A percentile compares a stretch with the other conserved stretches of the same genome.
Evolutionary conservation across 345 rosid genomes (phyloP).

Genomic region (Jatropha curcas): DNA sequence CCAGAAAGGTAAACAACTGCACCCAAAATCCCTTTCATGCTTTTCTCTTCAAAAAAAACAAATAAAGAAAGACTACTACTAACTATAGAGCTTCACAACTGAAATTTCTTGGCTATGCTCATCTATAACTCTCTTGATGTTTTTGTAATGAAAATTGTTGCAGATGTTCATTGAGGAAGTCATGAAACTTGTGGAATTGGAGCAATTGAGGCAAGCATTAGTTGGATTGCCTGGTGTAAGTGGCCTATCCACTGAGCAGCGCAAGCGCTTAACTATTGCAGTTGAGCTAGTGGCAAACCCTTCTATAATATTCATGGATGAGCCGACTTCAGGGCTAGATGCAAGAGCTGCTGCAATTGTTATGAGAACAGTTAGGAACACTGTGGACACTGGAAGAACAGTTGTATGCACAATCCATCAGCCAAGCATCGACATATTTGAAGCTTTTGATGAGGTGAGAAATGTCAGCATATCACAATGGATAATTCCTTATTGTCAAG

Average conservation of each 20-base stretch:
- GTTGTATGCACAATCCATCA: conserved; percentile 18
- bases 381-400: conserved; percentile 16
- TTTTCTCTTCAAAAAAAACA: no score
- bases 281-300: conserved; percentile 95
- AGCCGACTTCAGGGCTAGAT: conserved; percentile 17
- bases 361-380: conserved; percentile 16
- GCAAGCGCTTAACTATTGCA: conserved; percentile 86
- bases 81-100: no score
- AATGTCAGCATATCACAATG: background rate
- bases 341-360: conserved; percentile 18
- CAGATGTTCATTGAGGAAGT: conserved; percentile 63
- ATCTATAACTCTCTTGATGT: no score
- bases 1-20: conserved; percentile 49
- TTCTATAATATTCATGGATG: conserved; percentile 42
- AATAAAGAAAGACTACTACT: no score
- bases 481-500: background rate
- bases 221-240: conserved; percentile 82
- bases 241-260: conserved; percentile 89
- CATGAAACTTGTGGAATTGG: conserved; percentile 82
- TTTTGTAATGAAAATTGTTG: background rate
- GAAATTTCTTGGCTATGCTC: no score
- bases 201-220: conserved; percentile 53
- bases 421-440: conserved; percentile 13
- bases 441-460: conserved; percentile 39
- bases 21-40: no score